Conservation (phyloP, 495 filamentous ascomycete species). For the Penicillium salamii region DNA sequence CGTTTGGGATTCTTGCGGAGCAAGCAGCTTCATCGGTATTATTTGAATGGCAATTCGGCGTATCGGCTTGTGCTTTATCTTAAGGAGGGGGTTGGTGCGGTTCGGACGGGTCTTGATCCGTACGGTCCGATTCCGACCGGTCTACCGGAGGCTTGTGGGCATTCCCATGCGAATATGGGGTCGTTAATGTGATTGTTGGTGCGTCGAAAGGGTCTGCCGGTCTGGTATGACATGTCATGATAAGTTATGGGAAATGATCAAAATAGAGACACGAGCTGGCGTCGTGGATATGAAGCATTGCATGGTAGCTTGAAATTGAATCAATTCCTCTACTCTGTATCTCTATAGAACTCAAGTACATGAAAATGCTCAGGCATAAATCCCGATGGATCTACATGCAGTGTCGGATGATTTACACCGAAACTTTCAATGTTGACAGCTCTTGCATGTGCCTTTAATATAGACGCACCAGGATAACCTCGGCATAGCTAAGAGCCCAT, state of each 20-base stretch:
- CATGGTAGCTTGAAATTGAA: no score
- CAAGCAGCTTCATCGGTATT: conserved; percentile 93
- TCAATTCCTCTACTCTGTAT: no score
- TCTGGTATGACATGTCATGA: conserved; percentile 16
- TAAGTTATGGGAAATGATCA: conserved; percentile 25
- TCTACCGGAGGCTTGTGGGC: not conserved
- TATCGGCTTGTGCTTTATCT: conserved; percentile 84
- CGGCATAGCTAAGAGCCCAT: no score
- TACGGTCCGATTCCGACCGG: conserved; percentile 17
- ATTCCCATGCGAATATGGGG: conserved; percentile 20
- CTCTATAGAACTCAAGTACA: no score
- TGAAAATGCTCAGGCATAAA: no score
- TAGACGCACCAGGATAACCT: no score
- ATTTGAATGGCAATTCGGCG: conserved; percentile 93
- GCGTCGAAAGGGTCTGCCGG: no score
- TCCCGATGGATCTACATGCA: no score
- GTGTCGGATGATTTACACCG: no score
- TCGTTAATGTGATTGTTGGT: conserved; percentile 4
- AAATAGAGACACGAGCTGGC: conserved; percentile 20
- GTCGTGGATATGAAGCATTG: conserved; percentile 2
- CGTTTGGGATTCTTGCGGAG: conserved; percentile 87
- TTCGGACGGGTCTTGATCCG: conserved; percentile 39
- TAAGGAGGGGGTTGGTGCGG: conserved; percentile 55
- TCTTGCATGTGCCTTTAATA: no score
- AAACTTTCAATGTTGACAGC: no score